These are phyloP conservation scores for Metarhizium humberi DNA, from an alignment of 2,329 filamentous ascomycete species.

Conservation along the genomic window DNA sequence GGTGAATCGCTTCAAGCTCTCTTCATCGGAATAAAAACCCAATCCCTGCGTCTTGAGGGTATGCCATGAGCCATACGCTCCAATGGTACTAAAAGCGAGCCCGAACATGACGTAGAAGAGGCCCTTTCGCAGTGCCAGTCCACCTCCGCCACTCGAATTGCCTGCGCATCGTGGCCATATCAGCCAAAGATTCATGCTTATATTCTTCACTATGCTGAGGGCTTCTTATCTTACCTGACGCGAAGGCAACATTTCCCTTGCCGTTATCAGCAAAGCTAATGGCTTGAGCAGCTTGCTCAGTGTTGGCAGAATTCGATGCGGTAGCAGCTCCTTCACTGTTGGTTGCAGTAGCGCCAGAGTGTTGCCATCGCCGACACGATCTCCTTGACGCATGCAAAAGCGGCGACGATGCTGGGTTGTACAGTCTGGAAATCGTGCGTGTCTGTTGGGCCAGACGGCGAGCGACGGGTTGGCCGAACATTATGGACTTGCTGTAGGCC, in stretches of 20 bases:
- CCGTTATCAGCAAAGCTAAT: not conserved
- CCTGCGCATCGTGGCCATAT: not conserved
- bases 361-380: not conserved
- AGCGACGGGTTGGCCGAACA: not conserved
- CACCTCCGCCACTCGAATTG: not conserved
- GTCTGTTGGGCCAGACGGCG: slow-evolving; percentile 3
- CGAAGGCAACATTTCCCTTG: not conserved
- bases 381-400: not conserved
- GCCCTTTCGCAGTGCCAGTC: slow-evolving; percentile 12
- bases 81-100: slow-evolving; percentile 19
- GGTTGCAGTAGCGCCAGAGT: not conserved
- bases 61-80: slow-evolving; percentile 27
- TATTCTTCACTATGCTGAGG: not conserved
- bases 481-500: not conserved
- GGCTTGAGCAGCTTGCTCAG: not conserved
- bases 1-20: slow-evolving; percentile 59
- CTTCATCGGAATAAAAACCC: slow-evolving; percentile 49
- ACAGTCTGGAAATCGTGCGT: not conserved
- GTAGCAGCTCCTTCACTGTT: not conserved
- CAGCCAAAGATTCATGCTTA: not conserved
- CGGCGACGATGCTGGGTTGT: not conserved
- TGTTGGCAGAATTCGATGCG: not conserved
- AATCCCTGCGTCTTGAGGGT: slow-evolving; percentile 24
- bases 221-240: not conserved
- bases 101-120: slow-evolving; percentile 18